These are phyloP conservation scores for Pseudogymnoascus destructans DNA, from an alignment of 2,329 filamentous ascomycete genomes.

Conservation along the genomic window DNA sequence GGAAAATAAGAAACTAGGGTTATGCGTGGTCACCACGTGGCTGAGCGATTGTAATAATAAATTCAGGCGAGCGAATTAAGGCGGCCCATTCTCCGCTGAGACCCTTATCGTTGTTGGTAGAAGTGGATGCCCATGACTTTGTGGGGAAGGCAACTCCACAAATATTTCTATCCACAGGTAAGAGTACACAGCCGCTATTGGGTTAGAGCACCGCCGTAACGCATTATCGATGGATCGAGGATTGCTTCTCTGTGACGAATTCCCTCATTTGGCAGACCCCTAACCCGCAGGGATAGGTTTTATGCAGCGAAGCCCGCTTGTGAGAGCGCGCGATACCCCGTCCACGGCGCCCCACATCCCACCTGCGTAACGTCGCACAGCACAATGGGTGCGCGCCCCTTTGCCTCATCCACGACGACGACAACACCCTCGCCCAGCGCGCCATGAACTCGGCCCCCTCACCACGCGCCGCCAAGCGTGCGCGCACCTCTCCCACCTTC, in stretches of 20 bases:
- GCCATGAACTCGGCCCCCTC: conserved; percentile 1
- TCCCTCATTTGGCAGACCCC: background rate
- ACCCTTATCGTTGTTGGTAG: background rate
- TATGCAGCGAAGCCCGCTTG: background rate
- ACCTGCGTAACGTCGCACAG: conserved; percentile 4
- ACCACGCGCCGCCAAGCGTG: background rate
- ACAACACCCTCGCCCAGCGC: background rate
- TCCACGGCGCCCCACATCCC: background rate
- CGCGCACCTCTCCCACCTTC: background rate
- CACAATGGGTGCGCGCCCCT: conserved; percentile 3
- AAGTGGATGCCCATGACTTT: background rate
- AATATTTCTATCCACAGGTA: background rate
- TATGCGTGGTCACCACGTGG: background rate
- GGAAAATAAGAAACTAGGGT: background rate
- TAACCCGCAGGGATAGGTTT: background rate
- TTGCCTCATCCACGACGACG: background rate
- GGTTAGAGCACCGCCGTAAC: background rate
- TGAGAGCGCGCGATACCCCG: background rate
- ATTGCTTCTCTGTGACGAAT: background rate
- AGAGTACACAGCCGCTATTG: conserved; percentile 1
- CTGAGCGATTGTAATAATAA: background rate
- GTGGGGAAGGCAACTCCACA: conserved; percentile 6
- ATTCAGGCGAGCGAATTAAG: background rate
- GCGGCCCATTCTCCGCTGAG: conserved; percentile 6
- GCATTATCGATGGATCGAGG: background rate